Evolutionary conservation across 108 stramenopile genomes (phyloP).

Genomic region (Cyclotella baltica): DNA sequence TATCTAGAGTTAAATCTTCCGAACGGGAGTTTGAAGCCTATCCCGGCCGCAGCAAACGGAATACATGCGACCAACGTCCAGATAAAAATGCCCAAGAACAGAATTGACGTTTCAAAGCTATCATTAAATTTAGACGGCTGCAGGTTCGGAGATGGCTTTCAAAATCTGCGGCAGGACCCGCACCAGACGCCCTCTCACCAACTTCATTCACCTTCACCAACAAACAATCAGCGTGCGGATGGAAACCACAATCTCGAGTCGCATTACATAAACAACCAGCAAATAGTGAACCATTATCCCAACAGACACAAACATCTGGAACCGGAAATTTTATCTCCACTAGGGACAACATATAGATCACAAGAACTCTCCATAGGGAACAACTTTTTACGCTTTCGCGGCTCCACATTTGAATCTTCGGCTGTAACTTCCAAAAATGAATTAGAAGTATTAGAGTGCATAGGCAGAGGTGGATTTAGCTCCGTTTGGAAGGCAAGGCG

Average conservation of each 20-base stretch:
- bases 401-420: constrained; percentile 56
- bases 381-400: constrained; percentile 78
- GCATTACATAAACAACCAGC: background rate
- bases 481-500: constrained; percentile 63
- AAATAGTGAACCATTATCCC: background rate
- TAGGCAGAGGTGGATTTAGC: constrained; percentile 78
- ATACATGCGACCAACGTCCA: background rate
- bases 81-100: constrained; percentile 2
- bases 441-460: constrained; percentile 41
- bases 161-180: background rate
- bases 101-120: constrained; percentile 16
- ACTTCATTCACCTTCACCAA: constrained; percentile 13
- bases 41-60: too few relatives aligned
- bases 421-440: constrained; percentile 22
- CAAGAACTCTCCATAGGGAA: constrained; percentile 83
- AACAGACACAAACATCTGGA: background rate
- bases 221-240: background rate
- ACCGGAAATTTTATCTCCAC: constrained; percentile 32
- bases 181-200: constrained; percentile 8
- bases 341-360: constrained; percentile 65
- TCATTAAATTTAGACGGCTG: constrained; percentile 48
- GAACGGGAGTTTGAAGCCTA: too few relatives aligned
- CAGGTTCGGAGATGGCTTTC: constrained; percentile 38
- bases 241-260: constrained; percentile 1
- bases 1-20: too few relatives aligned